phyloP scores from a whole-genome alignment of 2,329 filamentous ascomycete genomes.

The Ceratocystis ficicola region DNA sequence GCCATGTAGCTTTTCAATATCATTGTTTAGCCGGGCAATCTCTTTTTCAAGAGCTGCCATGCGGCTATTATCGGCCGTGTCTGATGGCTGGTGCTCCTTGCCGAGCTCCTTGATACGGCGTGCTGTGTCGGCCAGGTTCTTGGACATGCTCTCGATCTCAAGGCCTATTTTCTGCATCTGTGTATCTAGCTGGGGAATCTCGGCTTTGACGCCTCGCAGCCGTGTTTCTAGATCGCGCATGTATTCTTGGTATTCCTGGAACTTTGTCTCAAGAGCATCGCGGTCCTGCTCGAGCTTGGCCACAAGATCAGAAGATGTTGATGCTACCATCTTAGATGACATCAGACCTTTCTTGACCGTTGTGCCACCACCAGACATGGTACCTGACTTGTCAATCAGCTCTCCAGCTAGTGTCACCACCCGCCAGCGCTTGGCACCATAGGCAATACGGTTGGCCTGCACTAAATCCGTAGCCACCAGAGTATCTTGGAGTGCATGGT shows the following conservation, averaged over 20 bases:
- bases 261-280: slow-evolving; percentile 70
- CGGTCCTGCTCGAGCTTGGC: slow-evolving; percentile 75
- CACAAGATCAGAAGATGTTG: slow-evolving; percentile 80
- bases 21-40: slow-evolving; percentile 60
- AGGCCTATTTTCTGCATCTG: slow-evolving; percentile 82
- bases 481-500: slow-evolving; percentile 88
- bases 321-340: slow-evolving; percentile 88
- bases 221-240: slow-evolving; percentile 66
- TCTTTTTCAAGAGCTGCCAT: slow-evolving; percentile 63
- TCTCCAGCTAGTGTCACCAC: slow-evolving; percentile 93
- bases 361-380: slow-evolving; percentile 93
- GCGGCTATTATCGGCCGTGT: slow-evolving; percentile 59
- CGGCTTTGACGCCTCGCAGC: slow-evolving; percentile 58
- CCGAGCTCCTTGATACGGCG: slow-evolving; percentile 75
- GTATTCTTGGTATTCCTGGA: slow-evolving; percentile 72
- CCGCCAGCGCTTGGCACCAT: slow-evolving; percentile 84
- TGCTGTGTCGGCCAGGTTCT: slow-evolving; percentile 72
- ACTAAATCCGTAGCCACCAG: slow-evolving; percentile 82
- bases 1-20: slow-evolving; percentile 64
- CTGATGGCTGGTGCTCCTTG: slow-evolving; percentile 67
- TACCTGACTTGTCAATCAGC: slow-evolving; percentile 94
- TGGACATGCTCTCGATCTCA: slow-evolving; percentile 75
- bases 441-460: slow-evolving; percentile 96
- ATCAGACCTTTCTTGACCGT: slow-evolving; percentile 85
- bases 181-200: slow-evolving; percentile 76